Base-by-base conservation (phyloP, 2,329 filamentous ascomycete genomes). In the Calonectria ilicicola region DNA sequence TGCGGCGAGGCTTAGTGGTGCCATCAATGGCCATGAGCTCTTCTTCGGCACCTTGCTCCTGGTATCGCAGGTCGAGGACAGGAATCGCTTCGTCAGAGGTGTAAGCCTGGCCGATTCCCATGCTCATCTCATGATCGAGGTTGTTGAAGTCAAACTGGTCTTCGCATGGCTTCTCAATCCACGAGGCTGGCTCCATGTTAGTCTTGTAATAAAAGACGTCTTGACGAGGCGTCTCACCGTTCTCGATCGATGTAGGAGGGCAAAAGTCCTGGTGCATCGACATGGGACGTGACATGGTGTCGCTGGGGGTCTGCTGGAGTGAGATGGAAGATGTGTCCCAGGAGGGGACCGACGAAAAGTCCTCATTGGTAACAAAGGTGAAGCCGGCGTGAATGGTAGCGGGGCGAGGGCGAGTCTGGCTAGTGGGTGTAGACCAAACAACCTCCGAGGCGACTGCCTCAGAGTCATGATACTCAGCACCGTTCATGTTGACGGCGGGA, bases 81-180 rank as follows among this genome's bases (percentile, higher is more conserved):
- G 91, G 89, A 74, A 92, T 89, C 66, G 88, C 87, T 74, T 93
- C 91, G 75, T 93, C 91, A 6, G 89, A 87, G 7, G 90, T 90
- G 81, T 89, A 92, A 8, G 90, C 90, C 79, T 92, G 91, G 63
- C 90, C 90, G 76, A 93, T 91, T 76, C 84, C 82, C 85, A 91
- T 91, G 76, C 83, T 82, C 85, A 91, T 89, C 42, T 92, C 91
- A 15, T 85, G 82, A 46, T 92, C 90, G 65, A 92, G 81, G 58
- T 83, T 84, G 26, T 89, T 87, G 63, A 92, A 84, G 40, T 91
- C 90, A 60, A 91, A 83, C 67, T 83, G 86, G 66, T 91, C 90
- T 64, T 91, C 90, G 74, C 86, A 90, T 19, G 88, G 83, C 80
- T 92, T 92, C 44, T 89, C 85, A 63, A 85, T 84, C 90, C 90